Base-by-base conservation (phyloP, 805 yeast species). In the Candida dendrica region DNA sequence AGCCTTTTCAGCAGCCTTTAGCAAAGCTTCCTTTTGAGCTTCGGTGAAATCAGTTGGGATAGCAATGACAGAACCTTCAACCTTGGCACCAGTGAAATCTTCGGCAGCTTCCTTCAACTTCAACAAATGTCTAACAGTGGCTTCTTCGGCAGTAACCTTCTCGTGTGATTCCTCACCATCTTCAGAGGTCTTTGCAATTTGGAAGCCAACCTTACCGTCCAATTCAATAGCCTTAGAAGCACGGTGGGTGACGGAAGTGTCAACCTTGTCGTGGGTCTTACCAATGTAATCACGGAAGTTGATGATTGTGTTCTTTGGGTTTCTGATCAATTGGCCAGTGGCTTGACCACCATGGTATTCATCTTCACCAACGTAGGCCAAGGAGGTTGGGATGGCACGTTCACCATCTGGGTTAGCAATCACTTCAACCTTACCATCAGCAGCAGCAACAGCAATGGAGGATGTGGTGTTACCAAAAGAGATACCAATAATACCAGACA, bases 341-440 rank as follows among this genome's bases (percentile, higher is more conserved):
- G 98, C 98, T 71, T 93, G 98, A 45, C 88, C 84, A 47, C 98
- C 98, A 61, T 93, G 97, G 69, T 87, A 93, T 71, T 93, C 98
- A 63, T 93, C 98, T 43, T 75, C 83, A 47, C 95, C 96, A 45
- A 89, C 89, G 63, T 90, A 93, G 16, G 97, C 80, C 47, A 93
- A 74, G 45, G 85, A 84, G 24, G 98, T 84, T 47, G 98, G 95
- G 61, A 93, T 93, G 46, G 91, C 77, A 71, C 98, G 87, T 69
- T 93, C 98, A 65, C 98, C 98, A 61, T 93, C 98, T 53, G 95
- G 96, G 79, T 93, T 91, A 53, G 98, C 98, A 64, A 93, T 91
- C 52, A 93, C 95, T 61, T 93, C 97, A 49, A 88, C 93, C 63
- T 84, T 85, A 48, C 96, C 97, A 58, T 91, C 97, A 51, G 71